Conservation (phyloP, 2,329 filamentous ascomycete species). For the Cladosporium colombiae region DNA sequence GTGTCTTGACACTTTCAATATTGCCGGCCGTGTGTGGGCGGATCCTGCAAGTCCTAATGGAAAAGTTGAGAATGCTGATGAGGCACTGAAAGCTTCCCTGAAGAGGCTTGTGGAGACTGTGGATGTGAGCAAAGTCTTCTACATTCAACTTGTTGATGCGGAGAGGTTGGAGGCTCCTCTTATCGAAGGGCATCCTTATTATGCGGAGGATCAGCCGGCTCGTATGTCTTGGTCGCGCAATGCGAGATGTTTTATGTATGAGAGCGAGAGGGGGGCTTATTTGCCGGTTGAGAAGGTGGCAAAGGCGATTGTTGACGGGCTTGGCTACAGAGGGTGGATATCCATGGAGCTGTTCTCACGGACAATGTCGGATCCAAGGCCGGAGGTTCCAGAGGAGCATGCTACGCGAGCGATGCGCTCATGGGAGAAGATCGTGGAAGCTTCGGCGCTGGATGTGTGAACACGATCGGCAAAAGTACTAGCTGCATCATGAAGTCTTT, state of each 20-base stretch:
- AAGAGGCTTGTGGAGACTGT: slow-evolving; percentile 54
- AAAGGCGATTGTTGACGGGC: slow-evolving; percentile 60
- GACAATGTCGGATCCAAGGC: slow-evolving; percentile 54
- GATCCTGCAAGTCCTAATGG: slow-evolving; percentile 61
- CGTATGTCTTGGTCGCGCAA: slow-evolving; percentile 83
- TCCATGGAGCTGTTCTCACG: slow-evolving; percentile 70
- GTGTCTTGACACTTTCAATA: slow-evolving; percentile 78
- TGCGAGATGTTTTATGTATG: slow-evolving; percentile 68
- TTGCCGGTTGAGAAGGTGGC: slow-evolving; percentile 65
- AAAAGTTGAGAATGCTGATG: slow-evolving; percentile 56
- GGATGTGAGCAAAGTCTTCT: slow-evolving; percentile 68
- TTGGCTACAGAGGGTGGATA: slow-evolving; percentile 69
- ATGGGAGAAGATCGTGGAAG: slow-evolving; percentile 49
- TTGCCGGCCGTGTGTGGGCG: slow-evolving; percentile 69
- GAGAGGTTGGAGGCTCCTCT: slow-evolving; percentile 63
- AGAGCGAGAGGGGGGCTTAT: slow-evolving; percentile 64
- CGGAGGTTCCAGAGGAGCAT: slow-evolving; percentile 55
- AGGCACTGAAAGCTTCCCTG: slow-evolving; percentile 56
- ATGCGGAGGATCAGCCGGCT: slow-evolving; percentile 58
- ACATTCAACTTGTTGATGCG: slow-evolving; percentile 75
- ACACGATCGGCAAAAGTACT: background rate
- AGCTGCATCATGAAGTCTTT: background rate
- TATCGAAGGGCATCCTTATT: slow-evolving; percentile 58
- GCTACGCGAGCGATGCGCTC: slow-evolving; percentile 50
- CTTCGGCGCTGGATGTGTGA: background rate